Base-by-base conservation (phyloP, 2,329 filamentous ascomycete genomes). In the Colletotrichum echinochloae region DNA sequence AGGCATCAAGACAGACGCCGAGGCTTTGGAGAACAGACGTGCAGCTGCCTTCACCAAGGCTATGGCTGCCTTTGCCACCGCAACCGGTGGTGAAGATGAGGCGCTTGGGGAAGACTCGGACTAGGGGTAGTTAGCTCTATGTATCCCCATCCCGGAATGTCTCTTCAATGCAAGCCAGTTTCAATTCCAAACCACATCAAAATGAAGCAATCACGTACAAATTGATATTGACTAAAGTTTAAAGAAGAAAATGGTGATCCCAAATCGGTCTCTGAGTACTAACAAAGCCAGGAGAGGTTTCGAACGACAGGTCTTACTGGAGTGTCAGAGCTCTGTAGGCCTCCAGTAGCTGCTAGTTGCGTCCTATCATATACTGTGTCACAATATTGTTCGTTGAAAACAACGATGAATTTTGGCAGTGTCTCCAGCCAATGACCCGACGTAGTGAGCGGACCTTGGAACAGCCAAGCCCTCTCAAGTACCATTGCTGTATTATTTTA, bases 1-100 rank as follows among this genome's bases (percentile, higher is more conserved):
- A n/a, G n/a, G n/a, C n/a, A n/a, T n/a, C n/a, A n/a, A n/a, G n/a
- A n/a, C n/a, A n/a, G n/a, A n/a, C n/a, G n/a, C n/a, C n/a, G n/a
- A n/a, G n/a, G n/a, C n/a, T n/a, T n/a, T n/a, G n/a, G n/a, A n/a
- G n/a, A n/a, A n/a, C n/a, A n/a, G n/a, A n/a, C n/a, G n/a, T n/a
- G n/a, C n/a, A n/a, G n/a, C n/a, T n/a, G n/a, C 66, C 1, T 70
- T 70, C 49, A 41, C 16, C n/a, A 66, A 70, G 62, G 66, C 66
- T 4, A 37, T 26, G 23, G 55, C 48, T 11, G 63, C 63, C 1
- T 70, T 70, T 7, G 62, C 62, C 26, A 62, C 56, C 3, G 41
- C 66, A 5, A 66, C 62, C 5, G 66, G 56, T 1, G 66, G 66
- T 23, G 66, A 70, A 41, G 48, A 70, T 18, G 66, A 70, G 62